These are phyloP conservation scores for Achaetomiella virescens DNA, from an alignment of 495 filamentous ascomycete species.

Conservation along the genomic window DNA sequence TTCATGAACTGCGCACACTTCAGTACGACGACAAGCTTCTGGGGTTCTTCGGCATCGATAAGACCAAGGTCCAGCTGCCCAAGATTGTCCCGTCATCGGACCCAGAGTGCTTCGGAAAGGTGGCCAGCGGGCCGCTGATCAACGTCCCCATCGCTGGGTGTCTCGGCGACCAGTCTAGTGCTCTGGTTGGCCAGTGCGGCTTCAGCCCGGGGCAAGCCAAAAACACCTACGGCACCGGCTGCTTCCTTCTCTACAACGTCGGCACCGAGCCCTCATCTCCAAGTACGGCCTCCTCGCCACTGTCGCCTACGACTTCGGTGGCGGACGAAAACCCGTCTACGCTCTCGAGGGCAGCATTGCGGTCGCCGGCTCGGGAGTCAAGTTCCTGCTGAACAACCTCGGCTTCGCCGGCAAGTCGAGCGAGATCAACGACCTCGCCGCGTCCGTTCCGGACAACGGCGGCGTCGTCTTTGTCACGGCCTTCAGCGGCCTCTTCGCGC, in stretches of 20 bases:
- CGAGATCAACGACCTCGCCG: conserved; percentile 77
- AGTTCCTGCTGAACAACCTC: conserved; percentile 85
- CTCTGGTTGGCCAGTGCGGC: conserved; percentile 85
- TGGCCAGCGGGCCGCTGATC: conserved; percentile 61
- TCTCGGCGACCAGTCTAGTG: conserved; percentile 88
- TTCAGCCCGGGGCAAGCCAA: conserved; percentile 85
- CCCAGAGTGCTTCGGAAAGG: conserved; percentile 62
- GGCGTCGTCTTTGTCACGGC: conserved; percentile 93
- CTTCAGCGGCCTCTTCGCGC: conserved; percentile 91
- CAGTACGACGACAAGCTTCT: conserved; percentile 80
- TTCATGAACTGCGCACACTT: conserved; percentile 87
- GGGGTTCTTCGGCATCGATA: conserved; percentile 76
- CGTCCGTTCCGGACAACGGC: conserved; percentile 78
- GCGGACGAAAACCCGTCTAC: conserved; percentile 69
- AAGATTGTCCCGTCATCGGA: conserved; percentile 84
- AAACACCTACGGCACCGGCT: conserved; percentile 95
- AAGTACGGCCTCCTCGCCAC: conserved; percentile 83
- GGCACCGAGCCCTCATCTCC: conserved; percentile 83
- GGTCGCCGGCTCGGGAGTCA: conserved; percentile 83
- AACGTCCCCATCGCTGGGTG: conserved; percentile 80
- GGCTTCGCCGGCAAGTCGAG: conserved; percentile 72
- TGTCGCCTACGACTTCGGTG: conserved; percentile 79
- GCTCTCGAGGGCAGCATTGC: conserved; percentile 90
- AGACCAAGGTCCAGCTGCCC: conserved; percentile 68
- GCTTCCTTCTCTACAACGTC: conserved; percentile 93